Conservation (phyloP, 371 early-diverging fungal genomes). For the Syncephalastrum monosporum region DNA sequence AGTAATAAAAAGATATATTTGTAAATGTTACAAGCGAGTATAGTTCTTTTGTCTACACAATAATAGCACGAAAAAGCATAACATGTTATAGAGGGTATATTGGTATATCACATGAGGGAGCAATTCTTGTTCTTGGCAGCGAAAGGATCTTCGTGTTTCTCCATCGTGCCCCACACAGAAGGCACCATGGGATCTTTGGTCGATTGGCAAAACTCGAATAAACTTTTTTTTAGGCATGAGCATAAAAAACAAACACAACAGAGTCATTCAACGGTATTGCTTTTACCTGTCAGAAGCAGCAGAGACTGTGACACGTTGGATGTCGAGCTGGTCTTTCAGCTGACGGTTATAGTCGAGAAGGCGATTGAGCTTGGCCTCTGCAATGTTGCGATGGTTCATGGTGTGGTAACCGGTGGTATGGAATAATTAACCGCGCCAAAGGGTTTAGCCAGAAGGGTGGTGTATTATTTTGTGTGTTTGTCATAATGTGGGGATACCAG, state of each 20-base stretch:
- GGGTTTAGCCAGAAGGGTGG: too few relatives aligned
- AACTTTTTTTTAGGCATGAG: constrained; percentile 20
- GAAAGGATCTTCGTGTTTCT: constrained; percentile 82
- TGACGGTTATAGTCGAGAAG: constrained; percentile 76
- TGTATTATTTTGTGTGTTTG: too few relatives aligned
- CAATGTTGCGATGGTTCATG: too few relatives aligned
- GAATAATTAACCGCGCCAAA: too few relatives aligned
- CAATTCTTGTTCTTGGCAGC: constrained; percentile 33
- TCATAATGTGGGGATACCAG: too few relatives aligned
- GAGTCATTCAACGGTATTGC: too few relatives aligned
- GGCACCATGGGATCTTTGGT: constrained; percentile 73
- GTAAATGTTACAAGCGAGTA: not conserved
- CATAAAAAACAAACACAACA: not conserved
- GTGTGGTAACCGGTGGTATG: too few relatives aligned
- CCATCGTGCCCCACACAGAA: constrained; percentile 74
- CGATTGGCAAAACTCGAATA: constrained; percentile 53
- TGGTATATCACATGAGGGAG: too few relatives aligned
- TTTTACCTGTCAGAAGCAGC: constrained; percentile 55
- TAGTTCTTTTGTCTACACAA: constrained; percentile 1
- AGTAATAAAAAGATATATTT: not conserved
- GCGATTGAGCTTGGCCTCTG: constrained; percentile 72
- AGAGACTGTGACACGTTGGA: constrained; percentile 75
- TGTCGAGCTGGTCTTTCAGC: constrained; percentile 76
- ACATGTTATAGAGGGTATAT: too few relatives aligned
- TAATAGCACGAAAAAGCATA: not conserved